Conservation (phyloP, 2,329 filamentous ascomycete genomes). For the Microcyclosporella mali region DNA sequence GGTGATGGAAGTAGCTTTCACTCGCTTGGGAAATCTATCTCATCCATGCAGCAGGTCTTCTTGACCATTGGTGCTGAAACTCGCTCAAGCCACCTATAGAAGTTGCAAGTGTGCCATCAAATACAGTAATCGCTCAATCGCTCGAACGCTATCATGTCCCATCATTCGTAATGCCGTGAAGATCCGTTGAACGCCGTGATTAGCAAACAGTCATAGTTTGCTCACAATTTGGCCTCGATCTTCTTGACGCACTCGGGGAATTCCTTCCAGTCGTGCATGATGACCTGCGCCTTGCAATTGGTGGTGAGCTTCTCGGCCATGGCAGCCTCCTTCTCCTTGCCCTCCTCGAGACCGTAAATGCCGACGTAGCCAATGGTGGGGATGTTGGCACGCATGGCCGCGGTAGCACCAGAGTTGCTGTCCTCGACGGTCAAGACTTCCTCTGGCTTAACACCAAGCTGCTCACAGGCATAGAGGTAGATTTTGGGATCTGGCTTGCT, state of each 20-base stretch:
- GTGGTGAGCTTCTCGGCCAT: constrained; percentile 46
- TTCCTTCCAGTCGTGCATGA: constrained; percentile 51
- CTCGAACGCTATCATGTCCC: too few relatives aligned
- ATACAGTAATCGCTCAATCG: too few relatives aligned
- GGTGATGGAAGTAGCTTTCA: too few relatives aligned
- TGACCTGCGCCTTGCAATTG: constrained; percentile 41
- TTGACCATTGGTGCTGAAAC: too few relatives aligned
- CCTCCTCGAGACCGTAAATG: constrained; percentile 59
- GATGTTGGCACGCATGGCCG: constrained; percentile 70
- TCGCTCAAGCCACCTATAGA: too few relatives aligned
- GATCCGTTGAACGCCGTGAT: too few relatives aligned
- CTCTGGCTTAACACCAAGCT: constrained; percentile 62
- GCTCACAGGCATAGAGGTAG: constrained; percentile 71
- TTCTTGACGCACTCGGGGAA: constrained; percentile 45
- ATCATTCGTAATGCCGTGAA: too few relatives aligned
- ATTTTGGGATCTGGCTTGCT: constrained; percentile 88
- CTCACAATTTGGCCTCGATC: constrained; percentile 34
- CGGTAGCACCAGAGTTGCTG: constrained; percentile 76
- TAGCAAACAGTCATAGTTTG: not conserved
- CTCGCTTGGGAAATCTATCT: too few relatives aligned
- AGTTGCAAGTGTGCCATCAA: too few relatives aligned
- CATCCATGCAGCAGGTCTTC: too few relatives aligned
- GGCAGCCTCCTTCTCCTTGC: constrained; percentile 55
- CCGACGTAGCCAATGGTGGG: constrained; percentile 80
- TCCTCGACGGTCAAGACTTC: constrained; percentile 83